These are phyloP conservation scores for Myxozyma geophila DNA, from an alignment of 805 yeast genomes.

Conservation along the genomic window DNA sequence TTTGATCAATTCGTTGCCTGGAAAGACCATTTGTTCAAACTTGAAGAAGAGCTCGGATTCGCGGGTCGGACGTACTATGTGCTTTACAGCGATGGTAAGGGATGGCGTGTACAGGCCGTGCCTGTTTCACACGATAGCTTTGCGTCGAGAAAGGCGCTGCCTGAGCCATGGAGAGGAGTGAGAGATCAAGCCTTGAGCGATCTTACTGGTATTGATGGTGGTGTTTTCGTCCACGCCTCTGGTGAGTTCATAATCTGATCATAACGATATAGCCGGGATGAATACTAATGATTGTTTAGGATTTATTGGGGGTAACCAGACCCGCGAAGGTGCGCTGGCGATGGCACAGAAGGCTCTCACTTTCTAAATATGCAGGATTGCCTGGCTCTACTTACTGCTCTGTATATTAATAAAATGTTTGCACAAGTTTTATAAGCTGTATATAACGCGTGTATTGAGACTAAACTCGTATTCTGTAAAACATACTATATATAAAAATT, in stretches of 20 bases:
- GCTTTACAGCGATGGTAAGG: conserved; percentile 69
- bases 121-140: conserved; percentile 79
- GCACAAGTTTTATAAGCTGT: neutral
- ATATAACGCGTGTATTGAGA: conserved; percentile 10
- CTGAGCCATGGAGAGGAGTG: conserved; percentile 92
- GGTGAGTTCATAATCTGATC: conserved; percentile 41
- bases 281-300: conserved; percentile 50
- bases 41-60: conserved; percentile 59
- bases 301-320: conserved; percentile 91
- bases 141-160: conserved; percentile 83
- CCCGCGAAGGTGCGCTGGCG: conserved; percentile 74
- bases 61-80: conserved; percentile 65
- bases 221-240: conserved; percentile 86
- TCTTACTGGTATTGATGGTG: conserved; percentile 78
- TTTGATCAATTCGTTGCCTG: conserved; percentile 85
- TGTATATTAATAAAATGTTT: neutral
- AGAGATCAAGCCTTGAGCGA: conserved; percentile 82
- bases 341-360: conserved; percentile 61
- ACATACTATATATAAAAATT: neutral
- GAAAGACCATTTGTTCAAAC: conserved; percentile 85
- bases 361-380: conserved; percentile 12
- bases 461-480: neutral
- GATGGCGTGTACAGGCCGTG: conserved; percentile 90
- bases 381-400: neutral
- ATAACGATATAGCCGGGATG: neutral